Evolutionary conservation across 805 yeast species (phyloP), one percentile per base, ranked within the genome.

Genomic region (Wickerhamomyces hampshirensis): DNA sequence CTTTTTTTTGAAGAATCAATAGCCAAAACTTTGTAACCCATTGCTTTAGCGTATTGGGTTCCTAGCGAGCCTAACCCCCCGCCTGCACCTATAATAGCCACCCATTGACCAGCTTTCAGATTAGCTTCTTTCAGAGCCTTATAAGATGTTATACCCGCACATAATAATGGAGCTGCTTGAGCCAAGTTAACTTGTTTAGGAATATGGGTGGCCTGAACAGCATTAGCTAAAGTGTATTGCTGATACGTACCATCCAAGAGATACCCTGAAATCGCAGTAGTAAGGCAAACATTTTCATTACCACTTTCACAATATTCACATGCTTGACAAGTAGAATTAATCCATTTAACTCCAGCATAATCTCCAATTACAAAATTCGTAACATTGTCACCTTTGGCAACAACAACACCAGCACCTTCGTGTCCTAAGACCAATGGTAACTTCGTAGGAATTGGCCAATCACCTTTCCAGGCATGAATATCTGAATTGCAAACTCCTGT

Each of bases 1-100:
- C 71, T 84, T 8, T 23, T 11, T 10, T 56, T 79, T 60, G 84
- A 84, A 58, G 82, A 83, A 55, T 80, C 88, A 47, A 80, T 78
- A 47, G 73, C 86, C 18, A 80, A 50, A 34, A 79, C 84, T 65
- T 71, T 71, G 59, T 65, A 67, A 50, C 87, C 88, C 84, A 79
- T 74, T 40, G 85, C 85, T 47, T 62, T 69, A 43, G 84, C 86
- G 62, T 77, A 81, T 63, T 80, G 87, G 48, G 80, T 65, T 34
- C 84, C 86, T 45, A 79, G 64, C 23, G 84, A 69, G 53, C 87
- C 88, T 60, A 81, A 69, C 52, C 88, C 87, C 58, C 87, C 87
- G 57, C 77, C 84, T 44, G 85, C 86, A 65, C 88, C 87, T 38
- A 84, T 73, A 41, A 81, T 66, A 39, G 75, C 73, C 46, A 77